These are phyloP conservation scores for Acacia concinna DNA, from an alignment of 331 rosid species.

Conservation along the genomic window DNA sequence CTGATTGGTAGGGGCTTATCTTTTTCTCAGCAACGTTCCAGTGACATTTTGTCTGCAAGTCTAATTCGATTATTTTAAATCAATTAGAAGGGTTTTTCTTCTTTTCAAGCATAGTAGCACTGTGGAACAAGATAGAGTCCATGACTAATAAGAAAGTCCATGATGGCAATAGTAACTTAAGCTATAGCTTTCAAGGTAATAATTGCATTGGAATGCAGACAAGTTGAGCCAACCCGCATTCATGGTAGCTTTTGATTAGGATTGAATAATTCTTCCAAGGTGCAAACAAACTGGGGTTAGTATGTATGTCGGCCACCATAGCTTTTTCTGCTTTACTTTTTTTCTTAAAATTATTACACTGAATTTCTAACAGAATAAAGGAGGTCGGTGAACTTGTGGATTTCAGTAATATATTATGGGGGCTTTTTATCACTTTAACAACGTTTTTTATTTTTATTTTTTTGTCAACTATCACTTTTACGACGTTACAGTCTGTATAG, in stretches of 20 bases:
- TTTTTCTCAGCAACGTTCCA: neutral
- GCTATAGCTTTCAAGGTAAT: neutral
- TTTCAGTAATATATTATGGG: neutral
- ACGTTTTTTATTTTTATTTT: too few relatives aligned
- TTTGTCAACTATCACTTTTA: neutral
- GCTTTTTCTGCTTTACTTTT: neutral
- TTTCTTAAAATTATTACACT: neutral
- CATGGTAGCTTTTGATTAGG: conserved; percentile 22
- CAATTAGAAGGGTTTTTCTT: neutral
- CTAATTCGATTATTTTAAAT: neutral
- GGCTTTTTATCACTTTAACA: neutral
- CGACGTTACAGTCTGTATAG: neutral
- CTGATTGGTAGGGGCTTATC: neutral
- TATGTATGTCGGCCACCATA: conserved; percentile 1
- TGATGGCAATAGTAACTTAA: neutral
- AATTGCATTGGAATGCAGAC: neutral
- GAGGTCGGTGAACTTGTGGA: neutral
- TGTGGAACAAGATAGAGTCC: neutral
- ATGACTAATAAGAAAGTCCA: neutral
- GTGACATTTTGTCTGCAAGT: neutral
- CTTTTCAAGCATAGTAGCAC: neutral
- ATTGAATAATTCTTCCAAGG: neutral
- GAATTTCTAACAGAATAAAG: neutral
- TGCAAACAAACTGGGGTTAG: neutral
- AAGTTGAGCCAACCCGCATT: neutral